Conservation (phyloP, 805 yeast species). For the Schwanniomyces occidentalis region DNA sequence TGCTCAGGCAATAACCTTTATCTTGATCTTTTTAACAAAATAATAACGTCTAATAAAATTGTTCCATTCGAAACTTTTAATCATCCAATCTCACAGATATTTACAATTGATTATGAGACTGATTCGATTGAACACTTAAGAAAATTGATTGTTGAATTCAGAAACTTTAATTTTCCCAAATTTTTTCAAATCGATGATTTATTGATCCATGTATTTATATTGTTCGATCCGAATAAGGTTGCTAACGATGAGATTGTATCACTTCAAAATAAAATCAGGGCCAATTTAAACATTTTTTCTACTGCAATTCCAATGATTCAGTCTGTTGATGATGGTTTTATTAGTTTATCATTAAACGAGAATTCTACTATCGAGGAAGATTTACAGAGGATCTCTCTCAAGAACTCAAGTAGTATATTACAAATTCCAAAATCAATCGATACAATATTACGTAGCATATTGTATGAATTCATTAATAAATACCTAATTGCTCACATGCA, state of each 20-base stretch:
- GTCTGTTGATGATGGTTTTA: constrained; percentile 7
- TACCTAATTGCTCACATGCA: constrained; percentile 83
- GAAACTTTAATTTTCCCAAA: constrained; percentile 56
- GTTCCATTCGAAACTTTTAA: constrained; percentile 83
- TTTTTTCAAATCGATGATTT: constrained; percentile 68
- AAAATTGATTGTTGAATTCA: constrained; percentile 49
- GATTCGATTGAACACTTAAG: constrained; percentile 60
- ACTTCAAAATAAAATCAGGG: constrained; percentile 28
- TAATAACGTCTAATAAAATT: constrained; percentile 58
- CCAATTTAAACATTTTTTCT: constrained; percentile 26
- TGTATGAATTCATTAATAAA: constrained; percentile 50
- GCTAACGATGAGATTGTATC: constrained; percentile 27
- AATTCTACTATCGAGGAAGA: constrained; percentile 53
- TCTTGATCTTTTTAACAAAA: constrained; percentile 54
- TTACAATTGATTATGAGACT: constrained; percentile 55
- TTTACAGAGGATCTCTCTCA: constrained; percentile 34
- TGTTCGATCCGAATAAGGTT: constrained; percentile 25
- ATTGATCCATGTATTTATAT: constrained; percentile 42
- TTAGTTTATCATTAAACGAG: constrained; percentile 21
- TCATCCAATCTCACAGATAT: constrained; percentile 79
- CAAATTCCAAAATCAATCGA: constrained; percentile 40
- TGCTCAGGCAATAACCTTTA: constrained; percentile 41
- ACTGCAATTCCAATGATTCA: constrained; percentile 19
- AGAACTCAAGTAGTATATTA: constrained; percentile 15
- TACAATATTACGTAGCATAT: constrained; percentile 34